phyloP scores from a whole-genome alignment of 768 basidiomycete species.

The Macrolepiota dolichaula region DNA sequence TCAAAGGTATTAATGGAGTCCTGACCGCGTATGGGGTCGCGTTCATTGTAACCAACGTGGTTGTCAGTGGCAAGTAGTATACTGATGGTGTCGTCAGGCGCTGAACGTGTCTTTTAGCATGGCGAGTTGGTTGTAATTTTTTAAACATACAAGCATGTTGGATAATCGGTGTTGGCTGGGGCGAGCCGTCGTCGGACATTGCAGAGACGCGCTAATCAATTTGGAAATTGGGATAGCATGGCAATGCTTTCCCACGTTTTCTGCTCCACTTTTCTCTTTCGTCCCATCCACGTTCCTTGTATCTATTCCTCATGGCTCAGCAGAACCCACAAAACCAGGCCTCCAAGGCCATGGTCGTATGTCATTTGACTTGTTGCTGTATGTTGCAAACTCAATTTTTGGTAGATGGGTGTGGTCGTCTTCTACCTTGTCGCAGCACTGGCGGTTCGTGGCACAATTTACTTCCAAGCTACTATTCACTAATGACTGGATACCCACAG shows the following conservation, averaged over 20 bases:
- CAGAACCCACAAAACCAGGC: conserved; percentile 22
- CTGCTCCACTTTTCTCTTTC: neutral
- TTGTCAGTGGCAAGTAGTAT: conserved; percentile 95
- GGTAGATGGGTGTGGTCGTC: conserved; percentile 66
- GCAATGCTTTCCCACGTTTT: neutral
- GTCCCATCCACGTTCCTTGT: neutral
- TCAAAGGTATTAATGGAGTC: conserved; percentile 95
- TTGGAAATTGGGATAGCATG: neutral
- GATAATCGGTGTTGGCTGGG: conserved; percentile 18
- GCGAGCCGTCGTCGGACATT: conserved; percentile 21
- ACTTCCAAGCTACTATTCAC: neutral
- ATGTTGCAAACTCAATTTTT: neutral
- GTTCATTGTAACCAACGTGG: conserved; percentile 92
- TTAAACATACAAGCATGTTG: conserved; percentile 20
- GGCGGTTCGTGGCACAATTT: conserved; percentile 53
- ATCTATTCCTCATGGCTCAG: conserved; percentile 3
- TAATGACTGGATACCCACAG: conserved; percentile 31
- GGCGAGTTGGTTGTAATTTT: neutral
- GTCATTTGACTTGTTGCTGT: conserved; percentile 15
- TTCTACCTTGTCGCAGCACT: conserved; percentile 91
- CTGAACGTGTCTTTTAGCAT: conserved; percentile 26
- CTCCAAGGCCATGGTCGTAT: conserved; percentile 45
- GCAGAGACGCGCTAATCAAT: conserved; percentile 4
- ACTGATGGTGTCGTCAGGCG: conserved; percentile 63
- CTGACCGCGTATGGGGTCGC: conserved; percentile 91